Conservation (phyloP, 345 rosid genomes). For the Kernera saxatilis region DNA sequence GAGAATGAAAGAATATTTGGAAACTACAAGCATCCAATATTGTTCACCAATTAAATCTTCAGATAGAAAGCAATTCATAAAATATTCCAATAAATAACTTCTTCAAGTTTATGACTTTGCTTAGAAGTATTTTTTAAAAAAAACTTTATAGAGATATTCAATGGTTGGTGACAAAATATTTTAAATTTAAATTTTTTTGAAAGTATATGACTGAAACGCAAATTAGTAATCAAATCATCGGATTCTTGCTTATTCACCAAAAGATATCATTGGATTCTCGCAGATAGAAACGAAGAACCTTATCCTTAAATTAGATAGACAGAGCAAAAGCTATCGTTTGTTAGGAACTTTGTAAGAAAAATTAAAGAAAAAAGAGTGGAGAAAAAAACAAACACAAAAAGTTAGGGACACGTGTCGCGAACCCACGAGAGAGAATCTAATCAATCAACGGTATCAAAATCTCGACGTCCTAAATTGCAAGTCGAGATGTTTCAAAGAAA, state of each 20-base stretch:
- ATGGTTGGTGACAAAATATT: not conserved
- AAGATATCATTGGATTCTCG: slow-evolving; percentile 21
- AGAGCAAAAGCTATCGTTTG: slow-evolving; percentile 24
- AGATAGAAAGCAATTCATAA: not conserved
- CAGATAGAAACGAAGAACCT: slow-evolving; percentile 19
- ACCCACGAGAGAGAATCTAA: slow-evolving; percentile 20
- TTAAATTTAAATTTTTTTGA: not conserved
- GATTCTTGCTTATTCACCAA: slow-evolving; percentile 2
- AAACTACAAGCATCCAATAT: slow-evolving; percentile 1
- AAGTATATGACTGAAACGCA: not conserved
- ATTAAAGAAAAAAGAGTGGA: not conserved
- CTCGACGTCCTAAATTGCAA: slow-evolving; percentile 9
- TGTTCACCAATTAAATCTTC: not conserved
- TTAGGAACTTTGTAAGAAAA: not conserved
- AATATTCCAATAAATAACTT: not conserved
- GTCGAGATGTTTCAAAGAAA: slow-evolving; percentile 25
- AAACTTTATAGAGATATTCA: too few relatives aligned
- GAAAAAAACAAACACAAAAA: not conserved
- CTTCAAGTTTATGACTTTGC: not conserved
- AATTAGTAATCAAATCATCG: not conserved
- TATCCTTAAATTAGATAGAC: slow-evolving; percentile 27
- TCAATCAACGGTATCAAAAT: slow-evolving; percentile 17
- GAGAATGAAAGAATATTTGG: slow-evolving; percentile 30
- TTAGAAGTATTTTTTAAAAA: not conserved
- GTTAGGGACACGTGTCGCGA: slow-evolving; percentile 29